Evolutionary conservation across 2,329 filamentous ascomycete genomes (phyloP).

Genomic region (Conoideocrella luteorostrata): DNA sequence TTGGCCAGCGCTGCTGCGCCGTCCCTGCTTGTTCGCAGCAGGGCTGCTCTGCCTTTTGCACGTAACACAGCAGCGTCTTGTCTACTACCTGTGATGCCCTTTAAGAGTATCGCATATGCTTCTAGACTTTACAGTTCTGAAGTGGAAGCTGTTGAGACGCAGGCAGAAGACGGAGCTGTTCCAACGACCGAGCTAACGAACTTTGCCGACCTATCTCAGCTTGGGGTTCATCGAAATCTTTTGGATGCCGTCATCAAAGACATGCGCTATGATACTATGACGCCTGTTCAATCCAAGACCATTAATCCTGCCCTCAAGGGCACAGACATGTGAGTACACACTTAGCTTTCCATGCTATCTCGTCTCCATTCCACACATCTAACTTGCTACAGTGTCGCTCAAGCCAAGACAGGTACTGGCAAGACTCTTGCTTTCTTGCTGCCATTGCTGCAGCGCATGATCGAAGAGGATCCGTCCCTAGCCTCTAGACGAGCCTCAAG

Average conservation of each 20-base stretch:
- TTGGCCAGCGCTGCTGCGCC: constrained; percentile 25
- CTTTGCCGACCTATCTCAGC: constrained; percentile 38
- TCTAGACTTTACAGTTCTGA: constrained; percentile 35
- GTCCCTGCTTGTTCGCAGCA: constrained; percentile 23
- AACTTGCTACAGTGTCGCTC: constrained; percentile 60
- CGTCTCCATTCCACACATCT: neutral
- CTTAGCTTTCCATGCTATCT: neutral
- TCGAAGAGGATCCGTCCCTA: constrained; percentile 56
- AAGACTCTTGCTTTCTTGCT: constrained; percentile 93
- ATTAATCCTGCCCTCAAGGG: constrained; percentile 76
- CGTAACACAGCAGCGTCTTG: constrained; percentile 15
- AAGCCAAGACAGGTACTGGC: constrained; percentile 94
- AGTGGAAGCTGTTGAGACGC: constrained; percentile 21
- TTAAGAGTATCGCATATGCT: constrained; percentile 18
- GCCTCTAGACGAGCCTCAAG: constrained; percentile 34
- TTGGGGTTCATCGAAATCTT: constrained; percentile 57
- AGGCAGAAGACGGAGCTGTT: constrained; percentile 2
- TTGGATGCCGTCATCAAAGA: constrained; percentile 61
- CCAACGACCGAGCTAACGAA: constrained; percentile 24
- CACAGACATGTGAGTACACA: constrained; percentile 64
- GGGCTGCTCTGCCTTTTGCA: constrained; percentile 18
- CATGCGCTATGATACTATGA: constrained; percentile 81
- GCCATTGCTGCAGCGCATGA: constrained; percentile 74
- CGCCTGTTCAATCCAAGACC: constrained; percentile 80
- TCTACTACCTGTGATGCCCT: constrained; percentile 11